Base-by-base conservation (phyloP, 768 basidiomycete genomes). In the Kwoniella botswanensis region DNA sequence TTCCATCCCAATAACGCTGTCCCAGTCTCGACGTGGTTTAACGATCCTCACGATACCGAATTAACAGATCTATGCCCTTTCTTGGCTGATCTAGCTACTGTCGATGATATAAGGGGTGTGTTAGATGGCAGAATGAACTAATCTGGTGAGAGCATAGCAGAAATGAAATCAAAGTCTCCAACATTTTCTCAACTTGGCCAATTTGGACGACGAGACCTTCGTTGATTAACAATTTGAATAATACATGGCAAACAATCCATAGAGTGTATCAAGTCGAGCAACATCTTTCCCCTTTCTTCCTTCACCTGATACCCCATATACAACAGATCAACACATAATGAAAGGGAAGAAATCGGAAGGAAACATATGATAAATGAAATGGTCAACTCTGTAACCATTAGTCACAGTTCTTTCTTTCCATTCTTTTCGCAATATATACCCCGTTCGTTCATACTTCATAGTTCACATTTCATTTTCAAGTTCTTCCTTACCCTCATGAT, bases 1-100 rank as follows among this genome's bases (percentile, higher is more conserved):
- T 99, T 99, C 88, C 96, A 99, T 82, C 94, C 94, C 17, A 95
- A 97, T 86, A 98, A 98, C 82, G 97, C 97, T 50, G 96, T 98
- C 4, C 97, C 97, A 13, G 95, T 99, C 71, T 98, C 96, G 54
- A 94, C 93, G 68, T 99, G 97, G 97, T 99, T 99, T 86, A 98
- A 98, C 84, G 94, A 94, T 84, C 95, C 95, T 11, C 96, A 98
- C 79, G 96, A 98, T 82, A 96, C 95, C 58, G 96, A 98, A 83
- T 88, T 99, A 74, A 97, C 93, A 52, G 96, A 98, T 84, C 86
- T 98, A 63, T 90, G 94, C 67, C 93, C 94, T 35, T 98, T 99
- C 88, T 88, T 99, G 72, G 86, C 92, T 44, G 97, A 99, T 84
- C 87, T 99, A 44, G 88, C 86, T 43, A 86, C 87, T 26, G 93